phyloP scores from a whole-genome alignment of 2,329 filamentous ascomycete genomes.

The Penicillium brevicompactum region DNA sequence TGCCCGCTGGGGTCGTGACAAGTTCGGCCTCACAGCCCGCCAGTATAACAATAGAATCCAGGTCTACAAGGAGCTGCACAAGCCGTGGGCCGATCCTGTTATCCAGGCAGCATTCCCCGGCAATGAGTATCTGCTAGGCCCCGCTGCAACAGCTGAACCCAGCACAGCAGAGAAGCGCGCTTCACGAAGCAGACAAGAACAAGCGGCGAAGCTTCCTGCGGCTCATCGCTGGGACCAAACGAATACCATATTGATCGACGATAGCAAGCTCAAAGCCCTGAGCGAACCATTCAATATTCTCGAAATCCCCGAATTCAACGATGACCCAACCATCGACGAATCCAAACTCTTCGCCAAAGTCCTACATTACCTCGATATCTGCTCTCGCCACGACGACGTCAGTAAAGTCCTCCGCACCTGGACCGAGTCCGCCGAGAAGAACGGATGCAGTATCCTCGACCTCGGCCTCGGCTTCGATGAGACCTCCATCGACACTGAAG shows the following conservation, averaged over 20 bases:
- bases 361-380: slow-evolving; percentile 54
- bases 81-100: slow-evolving; percentile 63
- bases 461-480: slow-evolving; percentile 17
- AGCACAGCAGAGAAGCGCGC: neutral
- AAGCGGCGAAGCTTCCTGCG: slow-evolving; percentile 39
- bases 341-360: slow-evolving; percentile 53
- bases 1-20: slow-evolving; percentile 77
- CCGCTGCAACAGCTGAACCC: neutral
- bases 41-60: slow-evolving; percentile 75
- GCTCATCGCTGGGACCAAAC: slow-evolving; percentile 71
- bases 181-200: slow-evolving; percentile 31
- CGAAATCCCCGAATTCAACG: slow-evolving; percentile 73
- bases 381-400: slow-evolving; percentile 53
- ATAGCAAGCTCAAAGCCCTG: slow-evolving; percentile 76
- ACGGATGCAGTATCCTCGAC: slow-evolving; percentile 22
- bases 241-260: slow-evolving; percentile 90
- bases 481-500: slow-evolving; percentile 12
- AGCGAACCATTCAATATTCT: slow-evolving; percentile 84
- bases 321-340: slow-evolving; percentile 43
- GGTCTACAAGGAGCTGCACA: slow-evolving; percentile 82
- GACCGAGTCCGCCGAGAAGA: slow-evolving; percentile 23
- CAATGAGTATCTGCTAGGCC: slow-evolving; percentile 6
- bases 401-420: slow-evolving; percentile 45
- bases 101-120: slow-evolving; percentile 49
- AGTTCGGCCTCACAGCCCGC: slow-evolving; percentile 63